Evolutionary conservation across 2,329 filamentous ascomycete species (phyloP).

Genomic region (Aspergillus thermomutatus): DNA sequence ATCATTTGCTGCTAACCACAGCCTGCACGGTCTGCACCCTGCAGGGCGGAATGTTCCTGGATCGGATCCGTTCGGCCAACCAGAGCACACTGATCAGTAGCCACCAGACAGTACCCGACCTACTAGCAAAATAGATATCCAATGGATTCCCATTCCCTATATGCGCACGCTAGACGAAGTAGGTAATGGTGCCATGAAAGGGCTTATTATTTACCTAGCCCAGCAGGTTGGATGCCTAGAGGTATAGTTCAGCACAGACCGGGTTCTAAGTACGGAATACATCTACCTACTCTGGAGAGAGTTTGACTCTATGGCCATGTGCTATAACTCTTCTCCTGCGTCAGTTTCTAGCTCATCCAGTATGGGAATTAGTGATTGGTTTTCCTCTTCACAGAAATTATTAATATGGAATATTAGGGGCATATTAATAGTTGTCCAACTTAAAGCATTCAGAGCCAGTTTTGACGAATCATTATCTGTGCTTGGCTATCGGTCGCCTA

Average conservation of each 20-base stretch:
- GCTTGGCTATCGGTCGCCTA: neutral
- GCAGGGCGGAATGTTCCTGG: neutral
- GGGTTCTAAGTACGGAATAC: neutral
- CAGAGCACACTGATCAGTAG: neutral
- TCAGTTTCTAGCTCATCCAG: neutral
- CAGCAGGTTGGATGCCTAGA: neutral
- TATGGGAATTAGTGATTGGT: neutral
- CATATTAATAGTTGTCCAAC: neutral
- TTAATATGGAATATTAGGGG: neutral
- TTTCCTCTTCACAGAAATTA: neutral
- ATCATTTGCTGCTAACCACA: neutral
- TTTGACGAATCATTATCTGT: neutral
- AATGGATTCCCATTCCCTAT: neutral
- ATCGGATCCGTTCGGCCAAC: neutral
- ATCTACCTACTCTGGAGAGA: too few species aligned
- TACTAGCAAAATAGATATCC: neutral
- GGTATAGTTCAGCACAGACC: neutral
- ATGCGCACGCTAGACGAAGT: neutral
- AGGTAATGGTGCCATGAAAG: neutral
- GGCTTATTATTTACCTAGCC: neutral
- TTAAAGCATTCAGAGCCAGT: neutral
- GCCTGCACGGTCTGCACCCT: neutral
- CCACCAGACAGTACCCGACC: neutral
- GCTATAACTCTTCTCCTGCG: neutral
- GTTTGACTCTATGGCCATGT: neutral